Conservation (phyloP, 345 rosid species). For the Pugionium cornutum region DNA sequence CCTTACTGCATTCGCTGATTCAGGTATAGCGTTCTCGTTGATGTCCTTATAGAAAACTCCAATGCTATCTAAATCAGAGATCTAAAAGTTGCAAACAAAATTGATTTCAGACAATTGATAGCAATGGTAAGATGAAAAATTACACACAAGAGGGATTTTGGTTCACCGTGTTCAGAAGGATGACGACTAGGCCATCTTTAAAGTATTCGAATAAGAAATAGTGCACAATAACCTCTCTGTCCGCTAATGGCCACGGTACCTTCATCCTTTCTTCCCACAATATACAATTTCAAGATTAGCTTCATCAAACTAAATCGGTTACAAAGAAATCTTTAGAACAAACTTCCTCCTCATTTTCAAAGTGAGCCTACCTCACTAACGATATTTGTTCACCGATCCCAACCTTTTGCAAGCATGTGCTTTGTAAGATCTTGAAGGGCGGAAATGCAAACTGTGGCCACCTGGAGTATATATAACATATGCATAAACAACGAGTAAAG, state of each 20-base stretch:
- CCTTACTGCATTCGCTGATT: constrained; percentile 70
- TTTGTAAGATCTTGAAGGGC: constrained; percentile 54
- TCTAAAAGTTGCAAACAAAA: constrained; percentile 45
- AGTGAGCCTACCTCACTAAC: constrained; percentile 58
- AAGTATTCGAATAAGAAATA: constrained; percentile 67
- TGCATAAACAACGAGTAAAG: background rate
- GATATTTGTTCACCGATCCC: constrained; percentile 73
- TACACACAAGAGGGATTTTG: background rate
- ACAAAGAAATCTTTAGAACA: constrained; percentile 14
- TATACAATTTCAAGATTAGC: constrained; percentile 34
- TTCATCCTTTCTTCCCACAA: constrained; percentile 93
- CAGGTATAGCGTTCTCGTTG: constrained; percentile 50
- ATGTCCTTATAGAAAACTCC: constrained; percentile 42
- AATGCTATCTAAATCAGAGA: constrained; percentile 62
- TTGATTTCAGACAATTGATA: background rate
- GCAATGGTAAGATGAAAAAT: constrained; percentile 9
- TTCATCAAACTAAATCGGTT: constrained; percentile 7
- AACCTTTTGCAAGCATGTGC: constrained; percentile 61
- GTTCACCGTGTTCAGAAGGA: constrained; percentile 70
- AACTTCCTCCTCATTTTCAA: background rate
- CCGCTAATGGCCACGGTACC: constrained; percentile 84
- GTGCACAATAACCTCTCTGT: constrained; percentile 79
- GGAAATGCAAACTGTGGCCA: constrained; percentile 86
- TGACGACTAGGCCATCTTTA: constrained; percentile 66
- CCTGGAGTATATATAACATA: constrained; percentile 44